Conservation (phyloP, 2,329 filamentous ascomycete species). For the Orbilia brochopaga region DNA sequence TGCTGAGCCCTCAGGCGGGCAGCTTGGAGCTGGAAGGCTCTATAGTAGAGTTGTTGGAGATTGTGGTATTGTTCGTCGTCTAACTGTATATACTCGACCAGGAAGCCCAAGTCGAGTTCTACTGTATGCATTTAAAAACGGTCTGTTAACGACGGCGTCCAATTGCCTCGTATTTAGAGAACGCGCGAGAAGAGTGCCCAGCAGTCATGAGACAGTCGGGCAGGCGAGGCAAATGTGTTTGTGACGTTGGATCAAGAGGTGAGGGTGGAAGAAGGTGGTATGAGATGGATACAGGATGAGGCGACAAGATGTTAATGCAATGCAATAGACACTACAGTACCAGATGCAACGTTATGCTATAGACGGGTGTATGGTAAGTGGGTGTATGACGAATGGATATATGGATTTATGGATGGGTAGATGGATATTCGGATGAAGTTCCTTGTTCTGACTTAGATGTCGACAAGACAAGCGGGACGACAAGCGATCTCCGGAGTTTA, state of each 20-base stretch:
- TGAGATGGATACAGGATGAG: neutral
- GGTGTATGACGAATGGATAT: too few relatives aligned
- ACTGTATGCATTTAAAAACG: slow-evolving; percentile 46
- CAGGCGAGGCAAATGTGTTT: neutral
- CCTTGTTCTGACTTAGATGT: slow-evolving; percentile 6
- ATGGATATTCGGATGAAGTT: neutral
- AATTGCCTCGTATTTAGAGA: neutral
- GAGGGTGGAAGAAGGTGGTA: neutral
- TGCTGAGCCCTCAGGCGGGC: slow-evolving; percentile 33
- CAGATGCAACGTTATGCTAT: neutral
- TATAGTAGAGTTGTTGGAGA: slow-evolving; percentile 39
- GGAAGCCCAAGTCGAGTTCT: slow-evolving; percentile 46
- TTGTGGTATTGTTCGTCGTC: slow-evolving; percentile 49
- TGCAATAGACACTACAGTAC: slow-evolving; percentile 6
- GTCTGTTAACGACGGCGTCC: slow-evolving; percentile 1
- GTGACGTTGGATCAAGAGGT: neutral
- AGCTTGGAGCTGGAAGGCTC: slow-evolving; percentile 43
- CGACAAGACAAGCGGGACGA: slow-evolving; percentile 2
- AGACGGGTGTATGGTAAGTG: too few relatives aligned
- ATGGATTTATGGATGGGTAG: too few relatives aligned
- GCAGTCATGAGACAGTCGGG: neutral
- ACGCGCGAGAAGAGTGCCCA: neutral
- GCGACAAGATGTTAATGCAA: neutral
- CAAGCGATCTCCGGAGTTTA: slow-evolving; percentile 23
- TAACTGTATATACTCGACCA: slow-evolving; percentile 46